phyloP scores from a whole-genome alignment of 176 grass and related monocot species.

The barley (Hordeum vulgare) region MorexV3_pseudomolecules_assembly NC_058521.1:359185544-359186043 shows the following conservation, averaged over 20 bases:
- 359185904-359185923: slow-evolving; percentile 69
- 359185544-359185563: background rate
- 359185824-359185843: slow-evolving; percentile 13
- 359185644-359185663: slow-evolving; percentile 52
- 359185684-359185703: slow-evolving; percentile 76
- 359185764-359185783: background rate
- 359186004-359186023: background rate
- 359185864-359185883: slow-evolving; percentile 71
- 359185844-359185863: slow-evolving; percentile 53
- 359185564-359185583: background rate
- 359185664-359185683: slow-evolving; percentile 67
- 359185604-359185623: background rate
- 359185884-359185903: slow-evolving; percentile 88
- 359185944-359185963: slow-evolving; percentile 77
- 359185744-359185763: slow-evolving; percentile 86
- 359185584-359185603: background rate
- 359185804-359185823: background rate
- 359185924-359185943: slow-evolving; percentile 76
- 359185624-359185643: background rate
- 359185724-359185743: slow-evolving; percentile 91
- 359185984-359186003: slow-evolving; percentile 21
- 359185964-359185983: slow-evolving; percentile 72
- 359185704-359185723: slow-evolving; percentile 88
- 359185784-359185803: background rate
- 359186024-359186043: slow-evolving; percentile 11